Evolutionary conservation across 257 asterid species (phyloP).

Genomic region (Verbascum thapsus): DNA sequence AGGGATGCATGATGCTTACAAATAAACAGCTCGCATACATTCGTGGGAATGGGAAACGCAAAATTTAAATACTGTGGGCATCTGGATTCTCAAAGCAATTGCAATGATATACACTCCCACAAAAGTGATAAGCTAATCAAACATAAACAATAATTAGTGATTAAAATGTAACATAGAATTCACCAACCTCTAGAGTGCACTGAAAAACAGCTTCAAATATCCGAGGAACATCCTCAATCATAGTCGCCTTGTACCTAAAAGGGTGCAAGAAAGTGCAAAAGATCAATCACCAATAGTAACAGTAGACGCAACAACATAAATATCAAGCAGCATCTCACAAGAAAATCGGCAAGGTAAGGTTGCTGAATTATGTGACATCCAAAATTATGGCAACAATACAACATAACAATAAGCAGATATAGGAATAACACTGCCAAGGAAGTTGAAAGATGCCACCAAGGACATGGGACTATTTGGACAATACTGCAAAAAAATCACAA

Average conservation of each 20-base stretch:
- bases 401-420: neutral
- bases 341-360: constrained; percentile 5
- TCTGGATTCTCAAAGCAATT: constrained; percentile 1
- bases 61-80: constrained; percentile 11
- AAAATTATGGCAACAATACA: constrained; percentile 10
- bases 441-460: neutral
- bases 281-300: constrained; percentile 6
- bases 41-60: neutral
- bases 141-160: neutral
- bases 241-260: constrained; percentile 72
- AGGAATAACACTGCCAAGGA: constrained; percentile 6
- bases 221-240: constrained; percentile 88
- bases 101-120: neutral
- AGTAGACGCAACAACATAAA: constrained; percentile 1
- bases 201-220: constrained; percentile 92
- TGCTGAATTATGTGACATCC: constrained; percentile 9
- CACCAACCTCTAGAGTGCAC: constrained; percentile 86
- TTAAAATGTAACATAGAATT: constrained; percentile 16
- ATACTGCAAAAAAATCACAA: constrained; percentile 7
- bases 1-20: constrained; percentile 3
- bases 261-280: constrained; percentile 23
- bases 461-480: neutral
- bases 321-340: constrained; percentile 4
- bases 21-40: neutral
- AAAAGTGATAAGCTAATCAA: neutral